Evolutionary conservation across 2,329 filamentous ascomycete species (phyloP).

Genomic region (Aspergillus udagawae): DNA sequence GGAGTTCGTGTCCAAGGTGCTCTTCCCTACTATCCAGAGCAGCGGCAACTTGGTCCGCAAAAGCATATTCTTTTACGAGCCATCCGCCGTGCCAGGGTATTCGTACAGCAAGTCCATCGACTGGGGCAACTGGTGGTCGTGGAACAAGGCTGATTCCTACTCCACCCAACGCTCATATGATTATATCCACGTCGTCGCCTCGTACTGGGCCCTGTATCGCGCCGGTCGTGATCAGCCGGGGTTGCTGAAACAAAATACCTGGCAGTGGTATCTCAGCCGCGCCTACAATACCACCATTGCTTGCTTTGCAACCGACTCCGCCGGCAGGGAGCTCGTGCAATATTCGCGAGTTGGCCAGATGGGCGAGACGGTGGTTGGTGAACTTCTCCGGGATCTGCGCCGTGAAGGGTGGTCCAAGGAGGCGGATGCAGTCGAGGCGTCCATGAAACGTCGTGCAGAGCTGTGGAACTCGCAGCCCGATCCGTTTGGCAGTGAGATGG

Average conservation of each 20-base stretch:
- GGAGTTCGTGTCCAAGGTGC: slow-evolving; percentile 49
- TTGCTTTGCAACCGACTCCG: slow-evolving; percentile 34
- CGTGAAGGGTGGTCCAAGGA: slow-evolving; percentile 44
- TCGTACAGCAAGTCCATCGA: slow-evolving; percentile 43
- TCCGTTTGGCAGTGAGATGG: slow-evolving; percentile 59
- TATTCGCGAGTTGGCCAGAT: slow-evolving; percentile 43
- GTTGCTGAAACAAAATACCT: slow-evolving; percentile 39
- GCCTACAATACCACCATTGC: slow-evolving; percentile 48
- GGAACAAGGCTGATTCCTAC: slow-evolving; percentile 47
- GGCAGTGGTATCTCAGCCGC: slow-evolving; percentile 55
- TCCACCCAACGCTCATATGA: slow-evolving; percentile 53
- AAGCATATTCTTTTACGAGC: slow-evolving; percentile 57
- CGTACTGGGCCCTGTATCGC: slow-evolving; percentile 58
- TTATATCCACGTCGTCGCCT: slow-evolving; percentile 54
- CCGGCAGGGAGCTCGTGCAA: slow-evolving; percentile 31
- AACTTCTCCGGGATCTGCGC: slow-evolving; percentile 50
- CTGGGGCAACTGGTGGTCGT: slow-evolving; percentile 52
- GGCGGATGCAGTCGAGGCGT: slow-evolving; percentile 38
- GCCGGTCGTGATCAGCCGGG: slow-evolving; percentile 49
- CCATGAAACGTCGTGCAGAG: slow-evolving; percentile 49
- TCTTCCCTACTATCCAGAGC: slow-evolving; percentile 49
- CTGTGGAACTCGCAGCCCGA: slow-evolving; percentile 50
- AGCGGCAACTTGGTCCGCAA: slow-evolving; percentile 49
- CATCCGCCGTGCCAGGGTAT: slow-evolving; percentile 40
- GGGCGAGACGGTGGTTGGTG: slow-evolving; percentile 57